A percentile compares a stretch with the other conserved stretches of the same genome.
phyloP scores from a whole-genome alignment of 2,329 filamentous ascomycete species.

The Xylaria sp. region DNA sequence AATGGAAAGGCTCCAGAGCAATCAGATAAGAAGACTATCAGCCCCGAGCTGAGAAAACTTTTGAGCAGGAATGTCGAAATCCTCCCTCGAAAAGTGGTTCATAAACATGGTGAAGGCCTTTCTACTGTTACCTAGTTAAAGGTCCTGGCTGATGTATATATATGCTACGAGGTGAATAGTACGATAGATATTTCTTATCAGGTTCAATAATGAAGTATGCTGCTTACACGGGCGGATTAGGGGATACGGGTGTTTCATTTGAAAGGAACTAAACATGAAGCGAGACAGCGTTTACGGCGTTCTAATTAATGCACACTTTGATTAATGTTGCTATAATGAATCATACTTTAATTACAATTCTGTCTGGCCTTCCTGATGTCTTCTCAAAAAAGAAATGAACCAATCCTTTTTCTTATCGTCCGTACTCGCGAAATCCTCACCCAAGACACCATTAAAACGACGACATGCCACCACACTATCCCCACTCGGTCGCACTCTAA shows the following conservation, averaged over 20 bases:
- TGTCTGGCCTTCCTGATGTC: not conserved
- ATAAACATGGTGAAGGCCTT: slow-evolving; percentile 45
- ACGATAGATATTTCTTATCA: slow-evolving; percentile 10
- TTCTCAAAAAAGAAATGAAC: too few species aligned
- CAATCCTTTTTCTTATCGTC: too few species aligned
- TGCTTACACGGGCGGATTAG: not conserved
- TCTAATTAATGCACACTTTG: not conserved
- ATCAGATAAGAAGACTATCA: slow-evolving; percentile 63
- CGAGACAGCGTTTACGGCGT: slow-evolving; percentile 25
- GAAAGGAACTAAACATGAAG: slow-evolving; percentile 2
- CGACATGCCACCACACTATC: too few species aligned
- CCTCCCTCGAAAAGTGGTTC: slow-evolving; percentile 45
- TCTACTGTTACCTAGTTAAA: slow-evolving; percentile 31
- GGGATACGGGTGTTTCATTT: slow-evolving; percentile 2
- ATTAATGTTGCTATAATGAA: slow-evolving; percentile 6
- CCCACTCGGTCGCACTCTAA: too few species aligned
- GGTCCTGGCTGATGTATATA: not conserved
- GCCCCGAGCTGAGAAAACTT: slow-evolving; percentile 66
- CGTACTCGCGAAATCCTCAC: too few species aligned
- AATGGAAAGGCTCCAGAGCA: slow-evolving; percentile 54
- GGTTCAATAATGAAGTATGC: not conserved
- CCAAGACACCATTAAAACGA: too few species aligned
- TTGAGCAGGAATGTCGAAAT: slow-evolving; percentile 56
- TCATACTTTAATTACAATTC: not conserved
- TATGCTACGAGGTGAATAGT: slow-evolving; percentile 32